These are phyloP conservation scores for Penicillium digitatum DNA, from an alignment of 2,329 filamentous ascomycete genomes.

Conservation along the genomic window DNA sequence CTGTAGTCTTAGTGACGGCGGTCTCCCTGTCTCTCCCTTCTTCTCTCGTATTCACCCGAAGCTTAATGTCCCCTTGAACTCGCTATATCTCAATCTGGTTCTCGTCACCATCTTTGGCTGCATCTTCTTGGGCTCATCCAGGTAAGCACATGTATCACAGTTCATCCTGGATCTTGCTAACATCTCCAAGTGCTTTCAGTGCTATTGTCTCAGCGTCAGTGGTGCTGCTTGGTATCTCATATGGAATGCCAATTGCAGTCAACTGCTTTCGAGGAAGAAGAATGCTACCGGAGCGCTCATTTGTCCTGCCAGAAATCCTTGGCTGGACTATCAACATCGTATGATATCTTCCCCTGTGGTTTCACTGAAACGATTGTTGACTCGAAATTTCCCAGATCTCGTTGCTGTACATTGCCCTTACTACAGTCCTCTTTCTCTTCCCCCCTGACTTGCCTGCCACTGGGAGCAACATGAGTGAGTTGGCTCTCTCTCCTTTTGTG, in stretches of 20 bases:
- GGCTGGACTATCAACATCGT: slow-evolving; percentile 60
- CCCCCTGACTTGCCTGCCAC: slow-evolving; percentile 64
- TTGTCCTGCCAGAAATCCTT: slow-evolving; percentile 50
- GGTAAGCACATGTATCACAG: neutral
- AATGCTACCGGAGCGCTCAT: slow-evolving; percentile 60
- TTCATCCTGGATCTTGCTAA: neutral
- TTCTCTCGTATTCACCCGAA: slow-evolving; percentile 60
- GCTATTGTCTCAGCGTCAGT: slow-evolving; percentile 68
- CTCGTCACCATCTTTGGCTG: slow-evolving; percentile 65
- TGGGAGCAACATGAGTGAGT: slow-evolving; percentile 64
- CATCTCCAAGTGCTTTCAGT: slow-evolving; percentile 56
- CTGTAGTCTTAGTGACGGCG: slow-evolving; percentile 52
- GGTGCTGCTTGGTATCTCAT: slow-evolving; percentile 67
- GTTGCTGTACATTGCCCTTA: slow-evolving; percentile 63
- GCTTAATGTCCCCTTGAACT: slow-evolving; percentile 63
- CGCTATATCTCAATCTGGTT: slow-evolving; percentile 57
- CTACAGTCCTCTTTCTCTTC: slow-evolving; percentile 71
- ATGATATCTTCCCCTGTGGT: slow-evolving; percentile 17
- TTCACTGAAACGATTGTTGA: neutral
- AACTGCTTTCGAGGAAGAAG: slow-evolving; percentile 64
- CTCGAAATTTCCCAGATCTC: slow-evolving; percentile 43
- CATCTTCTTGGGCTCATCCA: slow-evolving; percentile 63
- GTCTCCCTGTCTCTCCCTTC: slow-evolving; percentile 58
- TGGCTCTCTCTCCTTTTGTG: too few species aligned
- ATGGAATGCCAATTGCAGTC: slow-evolving; percentile 68